Evolutionary conservation across 441 rosid species (phyloP).

Genomic region (Pelargonium citronellum): DNA sequence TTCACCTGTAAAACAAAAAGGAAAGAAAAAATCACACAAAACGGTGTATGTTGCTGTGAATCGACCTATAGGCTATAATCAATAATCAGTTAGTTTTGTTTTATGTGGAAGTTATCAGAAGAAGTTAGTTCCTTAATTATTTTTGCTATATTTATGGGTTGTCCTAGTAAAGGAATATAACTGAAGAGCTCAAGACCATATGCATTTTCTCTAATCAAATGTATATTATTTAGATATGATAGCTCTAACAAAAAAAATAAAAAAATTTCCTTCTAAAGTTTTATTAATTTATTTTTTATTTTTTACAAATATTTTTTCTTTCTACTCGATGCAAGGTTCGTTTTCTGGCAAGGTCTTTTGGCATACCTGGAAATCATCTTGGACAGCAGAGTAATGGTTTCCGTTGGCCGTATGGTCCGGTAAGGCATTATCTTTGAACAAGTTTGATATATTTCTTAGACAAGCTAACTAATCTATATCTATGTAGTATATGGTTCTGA

Average conservation of each 20-base stretch:
- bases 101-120: conserved; percentile 3
- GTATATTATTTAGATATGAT: conserved; percentile 8
- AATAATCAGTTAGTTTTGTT: conserved; percentile 10
- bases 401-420: conserved; percentile 98
- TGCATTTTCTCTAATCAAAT: conserved; percentile 11
- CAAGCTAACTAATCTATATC: background rate
- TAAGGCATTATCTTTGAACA: conserved; percentile 40
- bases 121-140: background rate
- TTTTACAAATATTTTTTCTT: conserved; percentile 7
- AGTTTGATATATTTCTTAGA: conserved; percentile 2
- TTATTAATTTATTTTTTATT: background rate
- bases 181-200: conserved; percentile 3
- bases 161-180: background rate
- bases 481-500: background rate
- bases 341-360: conserved; percentile 83
- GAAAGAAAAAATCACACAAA: background rate
- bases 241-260: background rate
- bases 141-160: background rate
- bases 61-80: background rate
- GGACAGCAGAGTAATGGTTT: conserved; percentile 97
- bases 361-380: conserved; percentile 85
- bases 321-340: conserved; percentile 55
- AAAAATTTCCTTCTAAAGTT: background rate
- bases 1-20: background rate
- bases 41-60: background rate